Conservation (phyloP, 2,329 filamentous ascomycete genomes). For the Hypoxylon sp. region DNA sequence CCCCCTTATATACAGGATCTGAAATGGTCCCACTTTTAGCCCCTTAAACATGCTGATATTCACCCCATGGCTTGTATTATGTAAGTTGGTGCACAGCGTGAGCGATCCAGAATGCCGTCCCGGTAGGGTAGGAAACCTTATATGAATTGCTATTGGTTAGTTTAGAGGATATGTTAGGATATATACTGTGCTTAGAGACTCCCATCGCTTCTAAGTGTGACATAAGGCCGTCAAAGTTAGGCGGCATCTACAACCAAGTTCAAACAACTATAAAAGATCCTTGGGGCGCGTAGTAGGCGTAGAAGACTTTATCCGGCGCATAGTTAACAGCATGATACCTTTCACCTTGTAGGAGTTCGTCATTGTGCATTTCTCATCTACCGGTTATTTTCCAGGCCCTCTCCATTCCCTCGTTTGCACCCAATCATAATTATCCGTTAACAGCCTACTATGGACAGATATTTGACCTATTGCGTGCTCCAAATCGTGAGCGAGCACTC, state of each 20-base stretch:
- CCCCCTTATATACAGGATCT: no score
- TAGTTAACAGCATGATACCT: neutral
- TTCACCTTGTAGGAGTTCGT: neutral
- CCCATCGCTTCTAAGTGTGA: neutral
- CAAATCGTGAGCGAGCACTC: neutral
- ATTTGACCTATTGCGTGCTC: constrained; percentile 12
- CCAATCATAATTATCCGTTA: constrained; percentile 25
- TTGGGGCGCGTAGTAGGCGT: neutral
- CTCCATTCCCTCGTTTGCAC: neutral
- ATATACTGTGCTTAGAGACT: neutral
- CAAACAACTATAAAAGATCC: neutral
- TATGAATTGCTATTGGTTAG: no score
- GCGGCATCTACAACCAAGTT: neutral
- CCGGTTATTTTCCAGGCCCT: constrained; percentile 23
- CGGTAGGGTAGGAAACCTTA: no score
- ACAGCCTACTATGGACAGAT: constrained; percentile 15
- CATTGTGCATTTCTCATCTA: constrained; percentile 5
- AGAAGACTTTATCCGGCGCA: constrained; percentile 26
- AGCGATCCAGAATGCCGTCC: no score
- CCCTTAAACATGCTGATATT: no score
- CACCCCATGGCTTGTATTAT: no score
- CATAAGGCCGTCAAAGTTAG: neutral
- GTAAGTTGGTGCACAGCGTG: no score
- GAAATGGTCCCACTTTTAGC: no score
- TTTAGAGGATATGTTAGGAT: no score